Percentiles rank a stretch among this genome's conserved stretches.
These are phyloP conservation scores for Kitagawia praeruptora DNA, from an alignment of 129 eudicot genomes.

Conservation along the genomic window DNA sequence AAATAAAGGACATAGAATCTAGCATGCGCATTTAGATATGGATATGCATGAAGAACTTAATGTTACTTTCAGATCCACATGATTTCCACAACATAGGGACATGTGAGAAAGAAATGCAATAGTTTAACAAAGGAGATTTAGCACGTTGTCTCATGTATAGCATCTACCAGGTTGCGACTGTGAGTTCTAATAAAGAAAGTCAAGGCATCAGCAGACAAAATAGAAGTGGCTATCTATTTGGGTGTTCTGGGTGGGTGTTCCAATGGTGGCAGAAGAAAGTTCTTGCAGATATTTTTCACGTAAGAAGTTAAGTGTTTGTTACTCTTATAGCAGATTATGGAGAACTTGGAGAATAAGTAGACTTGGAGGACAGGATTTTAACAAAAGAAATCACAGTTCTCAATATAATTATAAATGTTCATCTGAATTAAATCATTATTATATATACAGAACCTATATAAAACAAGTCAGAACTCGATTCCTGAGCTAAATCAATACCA, in stretches of 20 bases:
- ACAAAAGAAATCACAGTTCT: background rate
- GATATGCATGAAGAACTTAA: background rate
- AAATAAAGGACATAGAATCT: background rate
- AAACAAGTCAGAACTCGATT: background rate
- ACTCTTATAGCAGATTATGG: background rate
- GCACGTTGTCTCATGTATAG: background rate
- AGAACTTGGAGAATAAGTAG: background rate
- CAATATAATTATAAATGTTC: background rate
- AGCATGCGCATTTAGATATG: background rate
- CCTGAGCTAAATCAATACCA: background rate
- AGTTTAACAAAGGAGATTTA: background rate
- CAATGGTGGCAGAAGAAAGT: background rate
- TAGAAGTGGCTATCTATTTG: background rate
- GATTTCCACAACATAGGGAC: background rate
- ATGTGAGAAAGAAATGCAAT: background rate
- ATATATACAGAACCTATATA: background rate
- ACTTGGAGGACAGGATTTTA: background rate
- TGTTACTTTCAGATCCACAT: background rate
- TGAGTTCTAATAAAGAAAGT: background rate
- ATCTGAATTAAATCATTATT: background rate
- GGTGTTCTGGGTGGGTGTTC: background rate
- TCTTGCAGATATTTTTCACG: background rate
- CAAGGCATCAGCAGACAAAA: background rate
- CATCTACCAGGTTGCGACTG: background rate
- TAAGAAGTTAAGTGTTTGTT: background rate